Evolutionary conservation across 306 rosid genomes (phyloP).

Genomic region (Corylus avellana): DNA sequence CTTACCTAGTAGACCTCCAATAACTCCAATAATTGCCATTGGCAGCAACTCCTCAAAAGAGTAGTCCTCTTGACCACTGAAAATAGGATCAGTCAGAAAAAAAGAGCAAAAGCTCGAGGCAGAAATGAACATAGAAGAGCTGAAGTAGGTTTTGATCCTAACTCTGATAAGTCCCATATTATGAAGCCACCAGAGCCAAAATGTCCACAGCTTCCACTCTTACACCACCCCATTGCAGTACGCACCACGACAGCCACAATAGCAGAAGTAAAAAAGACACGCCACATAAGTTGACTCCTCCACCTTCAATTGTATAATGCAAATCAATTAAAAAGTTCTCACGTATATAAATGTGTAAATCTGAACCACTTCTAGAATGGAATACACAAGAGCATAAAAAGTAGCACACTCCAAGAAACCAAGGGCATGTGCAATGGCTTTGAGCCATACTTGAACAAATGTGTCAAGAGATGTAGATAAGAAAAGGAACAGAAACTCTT

Average conservation of each 20-base stretch:
- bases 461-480: background rate
- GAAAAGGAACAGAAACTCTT: background rate
- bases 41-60: slow-evolving; percentile 91
- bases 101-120: slow-evolving; percentile 32
- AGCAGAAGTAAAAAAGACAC: slow-evolving; percentile 95
- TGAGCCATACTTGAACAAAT: background rate
- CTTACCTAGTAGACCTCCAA: slow-evolving; percentile 92
- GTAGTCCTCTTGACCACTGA: slow-evolving; percentile 97
- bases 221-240: slow-evolving; percentile 95
- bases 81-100: slow-evolving; percentile 44
- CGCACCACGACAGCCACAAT: slow-evolving; percentile 95
- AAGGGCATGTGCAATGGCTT: background rate
- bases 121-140: slow-evolving; percentile 6
- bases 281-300: slow-evolving; percentile 95
- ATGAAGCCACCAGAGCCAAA: slow-evolving; percentile 99
- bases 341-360: background rate
- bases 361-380: slow-evolving; percentile 4
- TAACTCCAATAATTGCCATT: slow-evolving; percentile 92
- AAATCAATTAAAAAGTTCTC: background rate
- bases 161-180: slow-evolving; percentile 95
- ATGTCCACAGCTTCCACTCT: slow-evolving; percentile 93
- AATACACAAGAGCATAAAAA: background rate
- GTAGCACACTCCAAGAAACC: background rate
- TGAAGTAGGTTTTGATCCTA: slow-evolving; percentile 48
- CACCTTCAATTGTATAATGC: slow-evolving; percentile 36